Evolutionary conservation across 441 rosid species (phyloP).

Genomic region (Populus tomentosa): DNA sequence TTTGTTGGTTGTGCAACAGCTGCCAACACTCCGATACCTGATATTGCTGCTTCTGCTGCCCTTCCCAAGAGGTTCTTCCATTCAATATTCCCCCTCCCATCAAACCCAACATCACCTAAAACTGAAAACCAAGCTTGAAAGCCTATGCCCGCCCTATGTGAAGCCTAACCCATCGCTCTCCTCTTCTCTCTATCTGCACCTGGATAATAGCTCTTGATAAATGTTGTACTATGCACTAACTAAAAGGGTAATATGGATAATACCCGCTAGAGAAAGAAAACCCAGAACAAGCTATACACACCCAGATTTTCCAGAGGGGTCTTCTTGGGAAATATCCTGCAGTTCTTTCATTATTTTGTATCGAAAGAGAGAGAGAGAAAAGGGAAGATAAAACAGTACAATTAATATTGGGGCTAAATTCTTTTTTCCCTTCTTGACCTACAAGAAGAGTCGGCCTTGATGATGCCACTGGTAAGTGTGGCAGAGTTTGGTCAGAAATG

Average conservation of each 20-base stretch:
- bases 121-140: constrained; percentile 14
- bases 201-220: constrained; percentile 23
- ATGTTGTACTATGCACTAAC: constrained; percentile 12
- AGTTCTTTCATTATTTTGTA: constrained; percentile 1
- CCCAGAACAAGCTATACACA: background rate
- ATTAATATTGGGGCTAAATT: constrained; percentile 5
- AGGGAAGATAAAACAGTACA: background rate
- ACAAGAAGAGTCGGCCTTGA: constrained; percentile 8
- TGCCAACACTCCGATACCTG: constrained; percentile 11
- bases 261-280: background rate
- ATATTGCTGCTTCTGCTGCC: constrained; percentile 19
- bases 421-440: constrained; percentile 8
- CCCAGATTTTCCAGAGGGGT: constrained; percentile 15
- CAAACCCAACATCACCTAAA: constrained; percentile 11
- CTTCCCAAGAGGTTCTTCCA: constrained; percentile 45
- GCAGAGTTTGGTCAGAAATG: constrained; percentile 38
- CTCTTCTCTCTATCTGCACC: constrained; percentile 11
- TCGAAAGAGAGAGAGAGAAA: background rate
- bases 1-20: constrained; percentile 21
- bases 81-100: constrained; percentile 51
- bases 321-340: constrained; percentile 9
- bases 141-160: constrained; percentile 14
- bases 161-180: constrained; percentile 47
- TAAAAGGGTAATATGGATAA: constrained; percentile 5
- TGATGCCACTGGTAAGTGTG: constrained; percentile 26